A percentile compares a stretch with the other conserved stretches of the same genome.
Evolutionary conservation across 257 asterid genomes (phyloP).

Genomic region (Fraxinus quadrangulata): DNA sequence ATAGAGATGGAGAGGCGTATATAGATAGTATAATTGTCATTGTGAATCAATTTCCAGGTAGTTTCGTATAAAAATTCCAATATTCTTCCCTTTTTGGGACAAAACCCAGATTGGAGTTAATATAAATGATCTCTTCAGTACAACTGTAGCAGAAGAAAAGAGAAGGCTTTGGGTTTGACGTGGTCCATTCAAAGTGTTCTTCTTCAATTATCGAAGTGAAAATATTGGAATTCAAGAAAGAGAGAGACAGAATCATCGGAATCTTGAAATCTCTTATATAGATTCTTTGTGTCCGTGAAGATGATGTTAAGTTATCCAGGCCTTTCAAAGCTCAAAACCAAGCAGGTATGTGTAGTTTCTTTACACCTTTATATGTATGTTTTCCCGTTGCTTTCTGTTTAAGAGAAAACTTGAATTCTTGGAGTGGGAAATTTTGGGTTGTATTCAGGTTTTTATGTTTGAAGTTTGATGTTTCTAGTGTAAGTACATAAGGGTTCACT

Average conservation of each 20-base stretch:
- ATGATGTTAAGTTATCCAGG: constrained; percentile 64
- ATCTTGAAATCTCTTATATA: background rate
- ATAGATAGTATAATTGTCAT: background rate
- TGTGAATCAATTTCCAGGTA: constrained; percentile 12
- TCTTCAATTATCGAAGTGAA: constrained; percentile 8
- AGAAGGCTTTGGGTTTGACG: constrained; percentile 2
- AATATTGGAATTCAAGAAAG: background rate
- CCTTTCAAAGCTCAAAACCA: constrained; percentile 54
- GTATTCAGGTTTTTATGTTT: background rate
- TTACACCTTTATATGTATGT: background rate
- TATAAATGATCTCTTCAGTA: background rate
- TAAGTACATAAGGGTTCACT: background rate
- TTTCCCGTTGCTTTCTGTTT: background rate
- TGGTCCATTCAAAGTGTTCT: background rate
- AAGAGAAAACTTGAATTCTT: background rate
- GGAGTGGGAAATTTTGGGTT: background rate
- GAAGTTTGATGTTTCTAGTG: background rate
- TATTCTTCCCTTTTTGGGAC: constrained; percentile 12
- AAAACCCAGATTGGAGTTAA: constrained; percentile 1
- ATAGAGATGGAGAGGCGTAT: too few relatives aligned
- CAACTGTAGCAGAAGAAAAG: background rate
- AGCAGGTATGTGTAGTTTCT: constrained; percentile 40
- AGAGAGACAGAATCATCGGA: constrained; percentile 6
- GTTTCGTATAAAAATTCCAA: constrained; percentile 22
- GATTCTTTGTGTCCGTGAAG: constrained; percentile 25